These are phyloP conservation scores for Pseudogymnoascus sp. DNA, from an alignment of 2,329 filamentous ascomycete species.

Conservation along the genomic window DNA sequence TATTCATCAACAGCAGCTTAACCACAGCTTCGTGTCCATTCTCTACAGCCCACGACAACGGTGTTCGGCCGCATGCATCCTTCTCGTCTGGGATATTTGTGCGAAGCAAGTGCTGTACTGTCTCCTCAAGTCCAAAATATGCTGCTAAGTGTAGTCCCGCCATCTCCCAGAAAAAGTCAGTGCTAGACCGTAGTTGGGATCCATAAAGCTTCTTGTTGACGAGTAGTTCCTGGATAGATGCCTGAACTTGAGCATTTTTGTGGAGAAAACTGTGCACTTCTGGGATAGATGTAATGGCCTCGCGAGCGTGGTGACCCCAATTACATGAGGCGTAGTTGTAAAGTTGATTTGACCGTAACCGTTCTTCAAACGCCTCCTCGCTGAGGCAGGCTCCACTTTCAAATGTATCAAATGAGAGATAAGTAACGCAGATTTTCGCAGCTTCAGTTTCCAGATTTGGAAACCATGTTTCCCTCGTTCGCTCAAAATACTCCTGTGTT, in stretches of 20 bases:
- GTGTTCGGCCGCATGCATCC: slow-evolving; percentile 25
- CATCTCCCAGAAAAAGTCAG: neutral
- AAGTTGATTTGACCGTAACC: slow-evolving; percentile 12
- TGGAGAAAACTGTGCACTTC: slow-evolving; percentile 14
- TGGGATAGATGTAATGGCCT: neutral
- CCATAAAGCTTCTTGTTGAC: neutral
- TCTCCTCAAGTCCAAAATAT: slow-evolving; percentile 2
- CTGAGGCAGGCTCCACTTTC: slow-evolving; percentile 13
- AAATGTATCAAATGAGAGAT: slow-evolving; percentile 28
- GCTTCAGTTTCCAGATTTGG: slow-evolving; percentile 14
- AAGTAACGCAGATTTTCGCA: slow-evolving; percentile 19
- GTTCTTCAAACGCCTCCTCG: slow-evolving; percentile 11
- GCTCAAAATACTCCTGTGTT: slow-evolving; percentile 37
- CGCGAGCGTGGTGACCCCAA: slow-evolving; percentile 18
- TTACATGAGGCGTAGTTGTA: slow-evolving; percentile 17
- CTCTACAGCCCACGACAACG: slow-evolving; percentile 25
- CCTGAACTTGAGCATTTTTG: slow-evolving; percentile 4
- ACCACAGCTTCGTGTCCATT: slow-evolving; percentile 22
- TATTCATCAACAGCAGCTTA: slow-evolving; percentile 14
- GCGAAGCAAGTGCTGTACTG: neutral
- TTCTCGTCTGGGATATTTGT: slow-evolving; percentile 15
- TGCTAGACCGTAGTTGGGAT: neutral
- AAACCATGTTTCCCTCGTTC: slow-evolving; percentile 12
- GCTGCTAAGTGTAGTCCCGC: slow-evolving; percentile 10
- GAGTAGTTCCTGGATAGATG: slow-evolving; percentile 11